Conservation (phyloP, 2,329 filamentous ascomycete species). For the Beauveria rudraprayagi region DNA sequence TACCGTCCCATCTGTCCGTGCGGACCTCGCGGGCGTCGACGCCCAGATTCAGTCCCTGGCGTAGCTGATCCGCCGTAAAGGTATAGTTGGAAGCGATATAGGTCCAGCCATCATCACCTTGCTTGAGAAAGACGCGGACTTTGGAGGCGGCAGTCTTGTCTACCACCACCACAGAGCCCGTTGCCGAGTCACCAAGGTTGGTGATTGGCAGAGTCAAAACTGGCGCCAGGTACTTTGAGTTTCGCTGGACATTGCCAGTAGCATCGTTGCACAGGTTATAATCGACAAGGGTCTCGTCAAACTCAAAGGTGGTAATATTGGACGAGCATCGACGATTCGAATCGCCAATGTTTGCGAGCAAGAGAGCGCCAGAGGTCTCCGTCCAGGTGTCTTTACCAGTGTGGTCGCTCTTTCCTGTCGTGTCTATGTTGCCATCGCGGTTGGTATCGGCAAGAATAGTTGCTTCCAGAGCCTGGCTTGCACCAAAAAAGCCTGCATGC, state of each 20-base stretch:
- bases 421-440: conserved; percentile 7
- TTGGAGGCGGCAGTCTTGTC: conserved; percentile 13
- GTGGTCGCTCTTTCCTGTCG: background rate
- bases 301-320: background rate
- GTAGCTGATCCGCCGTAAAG: conserved; percentile 22
- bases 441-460: conserved; percentile 7
- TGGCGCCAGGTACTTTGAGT: conserved; percentile 24
- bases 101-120: conserved; percentile 17
- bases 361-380: background rate
- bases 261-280: conserved; percentile 25
- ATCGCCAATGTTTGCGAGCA: conserved; percentile 7
- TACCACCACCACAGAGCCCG: conserved; percentile 14
- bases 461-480: background rate
- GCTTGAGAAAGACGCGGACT: conserved; percentile 23
- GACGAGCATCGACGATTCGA: conserved; percentile 2
- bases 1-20: conserved; percentile 20
- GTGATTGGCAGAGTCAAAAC: conserved; percentile 23
- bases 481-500: background rate
- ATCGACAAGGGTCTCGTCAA: background rate
- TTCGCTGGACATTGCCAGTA: conserved; percentile 22
- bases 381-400: background rate
- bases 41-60: conserved; percentile 23
- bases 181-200: conserved; percentile 11
- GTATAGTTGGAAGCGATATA: conserved; percentile 17
- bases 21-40: conserved; percentile 27